Conservation (phyloP, 2,329 filamentous ascomycete genomes). For the Biscogniauxia sp. region DNA sequence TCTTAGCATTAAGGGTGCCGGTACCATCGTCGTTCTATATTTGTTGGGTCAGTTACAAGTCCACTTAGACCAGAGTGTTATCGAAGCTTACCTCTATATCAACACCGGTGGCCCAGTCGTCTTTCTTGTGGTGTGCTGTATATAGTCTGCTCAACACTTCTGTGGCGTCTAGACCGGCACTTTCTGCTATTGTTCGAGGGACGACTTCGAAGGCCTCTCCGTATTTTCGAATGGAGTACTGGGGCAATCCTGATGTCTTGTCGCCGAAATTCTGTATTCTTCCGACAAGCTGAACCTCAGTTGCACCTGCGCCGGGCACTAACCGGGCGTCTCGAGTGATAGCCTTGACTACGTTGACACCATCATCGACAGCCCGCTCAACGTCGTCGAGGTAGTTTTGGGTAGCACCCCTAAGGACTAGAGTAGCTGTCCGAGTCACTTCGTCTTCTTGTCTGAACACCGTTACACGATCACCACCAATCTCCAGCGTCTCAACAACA, state of each 20-base stretch:
- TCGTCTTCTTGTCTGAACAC: constrained; percentile 97
- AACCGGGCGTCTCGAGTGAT: constrained; percentile 91
- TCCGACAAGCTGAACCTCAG: constrained; percentile 91
- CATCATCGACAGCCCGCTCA: constrained; percentile 94
- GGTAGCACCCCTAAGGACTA: constrained; percentile 91
- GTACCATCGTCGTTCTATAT: constrained; percentile 69
- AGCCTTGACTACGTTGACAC: constrained; percentile 97
- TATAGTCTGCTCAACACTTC: constrained; percentile 91
- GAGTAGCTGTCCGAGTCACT: constrained; percentile 85
- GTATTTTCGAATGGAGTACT: constrained; percentile 97
- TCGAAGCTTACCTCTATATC: constrained; percentile 70
- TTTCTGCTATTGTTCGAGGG: constrained; percentile 89
- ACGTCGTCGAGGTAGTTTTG: constrained; percentile 98
- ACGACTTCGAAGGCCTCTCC: constrained; percentile 98
- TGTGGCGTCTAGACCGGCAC: constrained; percentile 93
- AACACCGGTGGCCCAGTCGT: constrained; percentile 87
- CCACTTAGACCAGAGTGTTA: neutral
- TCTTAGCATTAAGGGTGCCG: constrained; percentile 80
- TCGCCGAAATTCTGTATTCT: constrained; percentile 87
- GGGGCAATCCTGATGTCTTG: constrained; percentile 86
- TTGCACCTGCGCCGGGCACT: constrained; percentile 90
- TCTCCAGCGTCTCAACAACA: constrained; percentile 94
- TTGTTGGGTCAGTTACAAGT: constrained; percentile 15
- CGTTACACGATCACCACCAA: constrained; percentile 95
- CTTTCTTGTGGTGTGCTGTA: constrained; percentile 85